Percentiles rank a stretch among this genome's conserved stretches.
Conservation (phyloP, 331 rosid genomes). For the Spiraea crenata region DNA sequence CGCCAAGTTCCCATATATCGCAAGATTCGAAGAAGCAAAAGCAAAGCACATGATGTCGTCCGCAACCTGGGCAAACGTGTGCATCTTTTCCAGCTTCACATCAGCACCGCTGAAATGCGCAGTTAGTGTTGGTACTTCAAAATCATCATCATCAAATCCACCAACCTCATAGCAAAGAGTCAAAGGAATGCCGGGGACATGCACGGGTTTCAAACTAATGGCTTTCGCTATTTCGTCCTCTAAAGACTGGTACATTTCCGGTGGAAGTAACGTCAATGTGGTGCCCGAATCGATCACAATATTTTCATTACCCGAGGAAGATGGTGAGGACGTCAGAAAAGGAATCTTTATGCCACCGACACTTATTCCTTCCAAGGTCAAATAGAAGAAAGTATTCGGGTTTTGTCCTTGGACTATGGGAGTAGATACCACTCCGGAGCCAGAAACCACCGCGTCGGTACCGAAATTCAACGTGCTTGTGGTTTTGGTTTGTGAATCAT, state of each 20-base stretch:
- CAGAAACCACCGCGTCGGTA: not conserved
- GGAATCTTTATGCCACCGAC: slow-evolving; percentile 20
- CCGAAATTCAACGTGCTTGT: not conserved
- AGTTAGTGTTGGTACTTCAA: slow-evolving; percentile 18
- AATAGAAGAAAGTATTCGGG: slow-evolving; percentile 13
- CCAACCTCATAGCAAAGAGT: slow-evolving; percentile 26
- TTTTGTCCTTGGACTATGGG: not conserved
- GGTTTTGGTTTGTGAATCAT: not conserved
- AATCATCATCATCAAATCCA: not conserved
- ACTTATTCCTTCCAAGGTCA: slow-evolving; percentile 37
- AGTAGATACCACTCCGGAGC: slow-evolving; percentile 5
- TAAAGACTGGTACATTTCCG: not conserved
- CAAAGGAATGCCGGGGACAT: not conserved
- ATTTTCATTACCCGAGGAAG: slow-evolving; percentile 18
- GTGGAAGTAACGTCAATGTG: slow-evolving; percentile 30
- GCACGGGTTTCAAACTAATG: not conserved
- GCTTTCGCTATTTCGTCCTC: slow-evolving; percentile 18
- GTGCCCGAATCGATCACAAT: slow-evolving; percentile 63
- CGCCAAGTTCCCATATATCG: slow-evolving; percentile 34
- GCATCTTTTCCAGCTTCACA: slow-evolving; percentile 6
- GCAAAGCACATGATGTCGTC: slow-evolving; percentile 35
- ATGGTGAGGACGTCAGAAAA: not conserved
- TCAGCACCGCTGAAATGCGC: slow-evolving; percentile 35
- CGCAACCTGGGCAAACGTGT: slow-evolving; percentile 25
- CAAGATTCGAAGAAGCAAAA: not conserved